Percentiles rank a stretch among this genome's conserved stretches.
Conservation (phyloP, 2,329 filamentous ascomycete genomes). For the Acrodontium crateriforme region DNA sequence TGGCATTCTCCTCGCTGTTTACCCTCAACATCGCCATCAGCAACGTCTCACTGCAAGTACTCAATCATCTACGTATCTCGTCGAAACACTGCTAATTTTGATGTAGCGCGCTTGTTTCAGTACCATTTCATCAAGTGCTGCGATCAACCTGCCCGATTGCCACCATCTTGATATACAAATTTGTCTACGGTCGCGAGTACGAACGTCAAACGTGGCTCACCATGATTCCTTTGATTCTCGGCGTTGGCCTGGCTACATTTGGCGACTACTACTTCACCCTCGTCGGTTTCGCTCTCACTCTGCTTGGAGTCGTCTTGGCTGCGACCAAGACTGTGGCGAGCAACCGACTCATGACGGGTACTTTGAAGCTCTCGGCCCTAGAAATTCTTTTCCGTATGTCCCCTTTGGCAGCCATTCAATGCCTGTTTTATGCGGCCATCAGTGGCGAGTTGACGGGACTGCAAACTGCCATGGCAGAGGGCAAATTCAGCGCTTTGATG, state of each 20-base stretch:
- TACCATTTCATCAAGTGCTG: conserved; percentile 51
- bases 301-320: conserved; percentile 24
- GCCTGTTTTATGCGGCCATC: conserved; percentile 37
- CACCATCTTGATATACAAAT: conserved; percentile 46
- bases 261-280: conserved; percentile 50
- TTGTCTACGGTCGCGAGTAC: conserved; percentile 42
- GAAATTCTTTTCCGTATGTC: conserved; percentile 50
- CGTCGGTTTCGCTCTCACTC: conserved; percentile 28
- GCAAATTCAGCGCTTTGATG: conserved; percentile 12
- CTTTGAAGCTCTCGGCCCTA: conserved; percentile 42
- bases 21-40: conserved; percentile 50
- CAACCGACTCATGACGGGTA: conserved; percentile 50
- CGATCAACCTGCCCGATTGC: conserved; percentile 48
- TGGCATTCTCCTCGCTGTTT: conserved; percentile 46
- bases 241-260: conserved; percentile 45
- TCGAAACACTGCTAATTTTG: neutral
- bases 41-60: conserved; percentile 39
- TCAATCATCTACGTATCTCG: neutral
- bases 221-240: conserved; percentile 44
- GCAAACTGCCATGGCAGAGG: conserved; percentile 8
- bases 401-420: conserved; percentile 44
- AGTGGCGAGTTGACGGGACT: conserved; percentile 34
- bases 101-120: conserved; percentile 35
- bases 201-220: conserved; percentile 43
- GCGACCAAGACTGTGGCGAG: conserved; percentile 46